Evolutionary conservation across 2,329 filamentous ascomycete species (phyloP).

Genomic region (Paecilomyces dactylethromorphus): DNA sequence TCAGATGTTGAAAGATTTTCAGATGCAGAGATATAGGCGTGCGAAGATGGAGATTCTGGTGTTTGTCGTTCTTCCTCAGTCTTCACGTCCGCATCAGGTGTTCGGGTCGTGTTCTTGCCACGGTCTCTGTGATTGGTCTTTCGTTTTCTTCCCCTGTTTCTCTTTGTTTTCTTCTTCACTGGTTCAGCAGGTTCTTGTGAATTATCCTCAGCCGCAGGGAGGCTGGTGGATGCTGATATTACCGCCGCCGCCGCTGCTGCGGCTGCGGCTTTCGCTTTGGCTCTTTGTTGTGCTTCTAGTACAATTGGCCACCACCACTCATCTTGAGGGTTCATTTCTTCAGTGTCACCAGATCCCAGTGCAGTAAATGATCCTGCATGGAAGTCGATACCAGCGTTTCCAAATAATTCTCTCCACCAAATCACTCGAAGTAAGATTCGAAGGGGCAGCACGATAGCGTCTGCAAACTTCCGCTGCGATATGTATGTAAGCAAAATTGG

Average conservation of each 20-base stretch:
- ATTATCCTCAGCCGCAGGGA: not conserved
- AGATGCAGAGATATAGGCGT: not conserved
- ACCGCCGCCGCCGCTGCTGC: not conserved
- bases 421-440: not conserved
- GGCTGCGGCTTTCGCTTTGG: not conserved
- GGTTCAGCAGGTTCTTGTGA: not conserved
- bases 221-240: not conserved
- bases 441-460: not conserved
- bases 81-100: not conserved
- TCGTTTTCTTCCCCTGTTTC: not conserved
- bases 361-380: not conserved
- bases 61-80: not conserved
- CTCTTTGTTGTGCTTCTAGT: not conserved
- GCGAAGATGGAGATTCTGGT: not conserved
- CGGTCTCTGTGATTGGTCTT: conserved; percentile 19
- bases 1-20: not conserved
- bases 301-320: conserved; percentile 2
- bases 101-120: conserved; percentile 19
- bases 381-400: not conserved
- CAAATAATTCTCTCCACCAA: not conserved
- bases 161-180: not conserved
- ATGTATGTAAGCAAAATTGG: not conserved
- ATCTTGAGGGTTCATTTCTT: not conserved
- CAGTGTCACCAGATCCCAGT: not conserved
- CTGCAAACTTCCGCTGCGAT: not conserved